These are phyloP conservation scores for Sugiyamaella pinicola DNA, from an alignment of 1,139 yeast species.

Conservation along the genomic window DNA sequence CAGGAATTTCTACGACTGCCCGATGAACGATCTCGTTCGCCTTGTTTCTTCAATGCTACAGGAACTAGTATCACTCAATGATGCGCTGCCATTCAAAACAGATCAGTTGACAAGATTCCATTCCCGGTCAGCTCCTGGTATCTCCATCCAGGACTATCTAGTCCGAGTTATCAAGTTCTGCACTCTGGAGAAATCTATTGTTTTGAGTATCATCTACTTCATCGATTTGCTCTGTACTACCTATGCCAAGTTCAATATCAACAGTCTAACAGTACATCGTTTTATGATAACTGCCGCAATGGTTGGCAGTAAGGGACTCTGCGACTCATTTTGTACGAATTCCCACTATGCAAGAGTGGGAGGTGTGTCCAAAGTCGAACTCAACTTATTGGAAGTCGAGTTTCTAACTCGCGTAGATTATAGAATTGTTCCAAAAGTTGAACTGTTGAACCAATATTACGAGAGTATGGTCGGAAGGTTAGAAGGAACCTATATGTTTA, in stretches of 20 bases:
- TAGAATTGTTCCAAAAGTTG: slow-evolving; percentile 59
- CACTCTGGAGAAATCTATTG: slow-evolving; percentile 77
- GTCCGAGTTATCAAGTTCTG: slow-evolving; percentile 81
- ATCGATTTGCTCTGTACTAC: slow-evolving; percentile 81
- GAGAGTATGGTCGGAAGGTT: slow-evolving; percentile 38
- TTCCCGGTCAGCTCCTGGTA: slow-evolving; percentile 87
- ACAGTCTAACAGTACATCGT: slow-evolving; percentile 91
- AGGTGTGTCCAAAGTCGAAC: slow-evolving; percentile 82
- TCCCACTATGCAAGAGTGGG: slow-evolving; percentile 95
- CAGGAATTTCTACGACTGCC: slow-evolving; percentile 62
- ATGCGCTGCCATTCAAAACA: slow-evolving; percentile 49
- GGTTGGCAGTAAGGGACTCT: slow-evolving; percentile 87
- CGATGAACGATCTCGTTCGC: slow-evolving; percentile 66
- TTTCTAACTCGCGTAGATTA: slow-evolving; percentile 80
- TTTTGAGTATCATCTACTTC: slow-evolving; percentile 80
- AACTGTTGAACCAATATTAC: slow-evolving; percentile 45
- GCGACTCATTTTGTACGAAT: slow-evolving; percentile 93
- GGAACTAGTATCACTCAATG: slow-evolving; percentile 70
- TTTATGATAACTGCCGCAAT: slow-evolving; percentile 89
- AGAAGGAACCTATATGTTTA: slow-evolving; percentile 30
- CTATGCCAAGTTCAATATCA: slow-evolving; percentile 78
- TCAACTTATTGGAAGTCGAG: slow-evolving; percentile 86
- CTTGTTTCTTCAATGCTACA: slow-evolving; percentile 79
- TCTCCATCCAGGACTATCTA: slow-evolving; percentile 76
- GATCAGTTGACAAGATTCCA: slow-evolving; percentile 79